Evolutionary conservation across 352 stramenopile species (phyloP), one percentile per base, ranked within the genome.

Genomic region (Phytophthora cryptogea): DNA sequence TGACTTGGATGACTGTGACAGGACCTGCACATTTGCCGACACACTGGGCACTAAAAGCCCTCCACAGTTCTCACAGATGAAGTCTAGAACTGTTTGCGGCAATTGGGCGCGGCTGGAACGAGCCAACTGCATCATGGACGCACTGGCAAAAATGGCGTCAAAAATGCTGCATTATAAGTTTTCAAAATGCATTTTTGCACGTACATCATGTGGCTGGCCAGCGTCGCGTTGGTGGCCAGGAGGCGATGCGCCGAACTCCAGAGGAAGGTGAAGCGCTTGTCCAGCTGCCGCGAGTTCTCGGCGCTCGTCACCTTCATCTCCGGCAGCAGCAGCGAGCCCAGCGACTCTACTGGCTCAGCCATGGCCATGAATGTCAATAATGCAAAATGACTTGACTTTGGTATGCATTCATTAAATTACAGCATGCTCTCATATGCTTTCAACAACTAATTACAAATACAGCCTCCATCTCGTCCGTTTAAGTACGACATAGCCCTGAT

Each of bases 221-320:
- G 42, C 33, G 52, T 31, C 7, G 66, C 54, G 17, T 63, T 85
- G 0, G 65, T 72, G 0, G 62, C 40, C n/a, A 89, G 33, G 31
- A 88, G 47, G 8, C 57, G 49, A 45, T 90, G 80, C n/a, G 80
- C 78, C 2, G 77, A 50, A 37, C 54, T 70, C 83, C 83, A 92
- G 36, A 92, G 70, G 59, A 86, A 92, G 20, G 69, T 69, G 50
- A 90, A 75, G 33, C 78, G 79, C 53, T 87, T 83, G 58, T 90
- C 76, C 1, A 91, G 66, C 58, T 87, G 79, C 31, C 78, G 77
- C 5, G 78, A 59, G 68, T 71, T 80, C 39, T 66, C 56, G 0
- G 57, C 49, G 0, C 46, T 68, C 30, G 64, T 46, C 20, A 84
- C 41, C 50, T 73, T 79, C 39, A 87, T 61, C 39, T 71, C 67